Evolutionary conservation across 768 basidiomycete species (phyloP), one percentile per base, ranked within the genome.

Genomic region (Suillus plorans): DNA sequence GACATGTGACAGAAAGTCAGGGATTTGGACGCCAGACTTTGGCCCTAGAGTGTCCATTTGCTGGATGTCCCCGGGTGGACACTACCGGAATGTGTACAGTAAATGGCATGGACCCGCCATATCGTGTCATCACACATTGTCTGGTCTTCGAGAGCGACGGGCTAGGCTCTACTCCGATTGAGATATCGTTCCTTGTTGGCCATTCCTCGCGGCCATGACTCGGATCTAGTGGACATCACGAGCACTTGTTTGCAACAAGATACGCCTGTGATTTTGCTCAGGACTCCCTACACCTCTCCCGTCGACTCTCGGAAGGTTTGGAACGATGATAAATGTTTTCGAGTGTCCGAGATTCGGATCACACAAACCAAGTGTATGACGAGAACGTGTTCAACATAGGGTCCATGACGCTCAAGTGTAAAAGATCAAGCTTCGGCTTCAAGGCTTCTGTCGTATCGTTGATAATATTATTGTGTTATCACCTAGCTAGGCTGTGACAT

Each of bases 221-320:
- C 31, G 5, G 5, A 93, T 70, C n/a, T 5, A 18, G 39, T 66
- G 28, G 12, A n/a, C 22, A 47, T n/a, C 20, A 20, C 44, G 44
- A n/a, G 3, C 44, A 10, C 20, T n/a, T n/a, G 44, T 45, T 45
- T 45, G 10, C 10, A 12, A n/a, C 20, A 45, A n/a, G 31, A 2
- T n/a, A n/a, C 20, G 10, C 44, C 31, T 44, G 18, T n/a, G 9
- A 45, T 45, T 45, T n/a, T 45, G 4, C 20, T 45, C 57, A 79
- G 65, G 79, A 76, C 42, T 20, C 7, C 16, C 6, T 31, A 20
- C 71, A 79, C 22, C 87, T 76, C 77, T 85, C 34, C 25, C 0
- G 86, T 90, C 0, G 71, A 75, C n/a, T 94, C 94, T 69, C 93
- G 0, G 88, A 93, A 9, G 92, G 91, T 31, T 95, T 95, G 80